Evolutionary conservation across 495 filamentous ascomycete genomes (phyloP).

Genomic region (Talaromyces thailandensis): DNA sequence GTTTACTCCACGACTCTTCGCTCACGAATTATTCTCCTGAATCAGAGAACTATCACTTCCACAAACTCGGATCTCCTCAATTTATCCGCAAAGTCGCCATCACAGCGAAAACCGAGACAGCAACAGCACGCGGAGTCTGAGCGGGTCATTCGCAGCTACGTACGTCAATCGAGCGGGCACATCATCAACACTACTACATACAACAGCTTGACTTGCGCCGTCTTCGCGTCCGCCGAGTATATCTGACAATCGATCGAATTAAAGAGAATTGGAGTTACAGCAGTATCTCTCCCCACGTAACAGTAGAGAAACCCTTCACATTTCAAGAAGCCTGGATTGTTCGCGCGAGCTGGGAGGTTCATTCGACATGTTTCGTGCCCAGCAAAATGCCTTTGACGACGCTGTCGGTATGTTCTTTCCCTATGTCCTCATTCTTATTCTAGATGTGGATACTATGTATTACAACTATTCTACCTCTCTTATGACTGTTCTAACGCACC

Average conservation of each 20-base stretch:
- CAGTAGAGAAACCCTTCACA: not conserved
- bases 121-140: not conserved
- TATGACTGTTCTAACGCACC: not conserved
- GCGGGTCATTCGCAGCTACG: not conserved
- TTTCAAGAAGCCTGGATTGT: not conserved
- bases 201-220: not conserved
- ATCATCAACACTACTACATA: not conserved
- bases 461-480: too few relatives aligned
- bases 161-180: conserved; percentile 2
- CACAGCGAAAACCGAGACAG: not conserved
- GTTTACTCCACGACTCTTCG: not conserved
- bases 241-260: not conserved
- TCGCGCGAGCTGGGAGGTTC: not conserved
- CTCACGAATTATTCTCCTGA: too few relatives aligned
- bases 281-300: not conserved
- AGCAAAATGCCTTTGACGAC: conserved; percentile 74
- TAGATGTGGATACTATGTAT: too few relatives aligned
- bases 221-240: not conserved
- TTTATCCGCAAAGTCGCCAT: not conserved
- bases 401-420: conserved; percentile 55
- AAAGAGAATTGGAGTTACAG: not conserved
- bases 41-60: not conserved
- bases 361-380: conserved; percentile 64
- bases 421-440: not conserved
- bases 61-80: not conserved